These are phyloP conservation scores for Marasmius tenuissimus DNA, from an alignment of 1,284 basidiomycete genomes.

Conservation along the genomic window DNA sequence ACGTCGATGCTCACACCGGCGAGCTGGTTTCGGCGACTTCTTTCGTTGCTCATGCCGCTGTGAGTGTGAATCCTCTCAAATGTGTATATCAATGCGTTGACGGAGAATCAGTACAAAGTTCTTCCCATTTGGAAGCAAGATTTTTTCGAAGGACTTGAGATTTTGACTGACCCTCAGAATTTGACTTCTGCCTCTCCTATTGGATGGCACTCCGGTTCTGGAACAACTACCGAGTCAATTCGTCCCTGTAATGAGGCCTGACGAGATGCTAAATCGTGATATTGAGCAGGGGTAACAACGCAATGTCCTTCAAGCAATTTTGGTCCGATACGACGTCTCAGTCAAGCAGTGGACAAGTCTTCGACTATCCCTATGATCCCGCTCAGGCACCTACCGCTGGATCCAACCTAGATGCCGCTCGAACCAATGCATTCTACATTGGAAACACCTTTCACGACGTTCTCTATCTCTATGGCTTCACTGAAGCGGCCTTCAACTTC, in stretches of 20 bases:
- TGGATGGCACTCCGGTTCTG: slow-evolving; percentile 45
- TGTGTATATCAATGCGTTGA: not conserved
- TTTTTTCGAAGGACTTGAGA: slow-evolving; percentile 38
- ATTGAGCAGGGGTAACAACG: slow-evolving; percentile 30
- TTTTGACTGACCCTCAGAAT: slow-evolving; percentile 42
- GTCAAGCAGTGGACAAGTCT: no score
- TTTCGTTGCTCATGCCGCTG: slow-evolving; percentile 44
- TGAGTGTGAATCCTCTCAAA: no score
- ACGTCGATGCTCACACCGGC: slow-evolving; percentile 57
- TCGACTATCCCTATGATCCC: slow-evolving; percentile 33
- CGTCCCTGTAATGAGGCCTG: not conserved
- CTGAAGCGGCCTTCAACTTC: slow-evolving; percentile 13
- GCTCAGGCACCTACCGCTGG: slow-evolving; percentile 21
- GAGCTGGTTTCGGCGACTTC: slow-evolving; percentile 52
- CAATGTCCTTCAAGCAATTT: slow-evolving; percentile 28
- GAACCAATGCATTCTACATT: slow-evolving; percentile 52
- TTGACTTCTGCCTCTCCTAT: slow-evolving; percentile 38
- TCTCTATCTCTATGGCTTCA: slow-evolving; percentile 37
- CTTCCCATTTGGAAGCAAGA: slow-evolving; percentile 40
- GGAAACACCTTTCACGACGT: slow-evolving; percentile 51
- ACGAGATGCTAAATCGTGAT: not conserved
- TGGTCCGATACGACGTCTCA: slow-evolving; percentile 7
- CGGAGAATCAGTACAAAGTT: slow-evolving; percentile 31
- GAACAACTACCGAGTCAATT: not conserved
- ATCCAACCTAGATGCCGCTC: slow-evolving; percentile 44